phyloP scores from a whole-genome alignment of 2,329 filamentous ascomycete genomes.

The Zymoseptoria passerinii region DNA sequence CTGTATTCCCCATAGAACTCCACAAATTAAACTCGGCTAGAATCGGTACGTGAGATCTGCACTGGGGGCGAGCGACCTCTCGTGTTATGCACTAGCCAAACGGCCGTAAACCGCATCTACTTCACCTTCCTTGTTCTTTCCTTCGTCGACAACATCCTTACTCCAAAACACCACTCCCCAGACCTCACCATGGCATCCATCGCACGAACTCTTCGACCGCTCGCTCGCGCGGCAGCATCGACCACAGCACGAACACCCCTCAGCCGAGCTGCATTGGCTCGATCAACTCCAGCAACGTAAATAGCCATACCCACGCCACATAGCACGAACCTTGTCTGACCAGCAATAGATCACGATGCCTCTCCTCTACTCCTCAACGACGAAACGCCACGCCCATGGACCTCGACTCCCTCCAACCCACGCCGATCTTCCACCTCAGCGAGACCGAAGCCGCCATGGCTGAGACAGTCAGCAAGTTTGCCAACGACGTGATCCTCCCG shows the following conservation, averaged over 20 bases:
- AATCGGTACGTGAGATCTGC: not conserved
- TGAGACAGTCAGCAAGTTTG: slow-evolving; percentile 84
- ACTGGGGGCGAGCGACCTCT: not conserved
- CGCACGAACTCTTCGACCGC: slow-evolving; percentile 26
- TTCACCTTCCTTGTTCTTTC: not conserved
- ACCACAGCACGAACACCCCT: slow-evolving; percentile 13
- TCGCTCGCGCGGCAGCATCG: slow-evolving; percentile 24
- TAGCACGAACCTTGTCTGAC: not conserved
- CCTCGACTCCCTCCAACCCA: slow-evolving; percentile 72
- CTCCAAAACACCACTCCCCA: not conserved
- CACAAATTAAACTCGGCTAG: not conserved
- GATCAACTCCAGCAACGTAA: slow-evolving; percentile 11
- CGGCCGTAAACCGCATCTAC: not conserved
- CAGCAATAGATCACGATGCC: slow-evolving; percentile 28
- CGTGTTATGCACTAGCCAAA: not conserved
- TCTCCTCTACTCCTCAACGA: slow-evolving; percentile 34
- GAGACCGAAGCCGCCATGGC: slow-evolving; percentile 85
- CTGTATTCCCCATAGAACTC: not conserved
- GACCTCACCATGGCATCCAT: slow-evolving; percentile 25
- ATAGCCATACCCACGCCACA: not conserved
- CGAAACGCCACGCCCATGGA: slow-evolving; percentile 40
- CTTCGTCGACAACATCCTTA: not conserved
- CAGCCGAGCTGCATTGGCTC: slow-evolving; percentile 11
- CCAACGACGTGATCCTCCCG: slow-evolving; percentile 77
- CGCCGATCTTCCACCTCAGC: slow-evolving; percentile 85